Evolutionary conservation across 257 asterid genomes (phyloP).

Genomic region (Jacaranda mimosifolia): DNA sequence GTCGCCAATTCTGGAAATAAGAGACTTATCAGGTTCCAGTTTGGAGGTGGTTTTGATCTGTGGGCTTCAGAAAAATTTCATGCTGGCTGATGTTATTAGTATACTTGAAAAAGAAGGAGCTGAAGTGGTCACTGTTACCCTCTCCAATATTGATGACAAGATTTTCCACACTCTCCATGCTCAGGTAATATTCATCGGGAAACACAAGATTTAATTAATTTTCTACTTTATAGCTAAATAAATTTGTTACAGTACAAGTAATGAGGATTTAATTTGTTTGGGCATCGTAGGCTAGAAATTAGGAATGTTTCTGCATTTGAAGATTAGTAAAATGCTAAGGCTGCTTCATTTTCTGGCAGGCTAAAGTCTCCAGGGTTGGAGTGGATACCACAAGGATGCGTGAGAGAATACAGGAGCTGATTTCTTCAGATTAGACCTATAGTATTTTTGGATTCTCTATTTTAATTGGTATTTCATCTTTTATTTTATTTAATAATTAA

Average conservation of each 20-base stretch:
- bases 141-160: slow-evolving; percentile 28
- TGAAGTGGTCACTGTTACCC: slow-evolving; percentile 39
- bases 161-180: slow-evolving; percentile 48
- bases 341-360: slow-evolving; percentile 17
- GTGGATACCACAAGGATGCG: slow-evolving; percentile 26
- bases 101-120: slow-evolving; percentile 55
- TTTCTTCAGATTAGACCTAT: not conserved
- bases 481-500: not conserved
- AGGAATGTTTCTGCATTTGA: too few species aligned
- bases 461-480: not conserved
- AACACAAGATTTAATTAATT: too few species aligned
- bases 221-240: too few species aligned
- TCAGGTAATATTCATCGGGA: slow-evolving; percentile 40
- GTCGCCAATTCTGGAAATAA: slow-evolving; percentile 39
- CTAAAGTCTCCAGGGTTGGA: slow-evolving; percentile 27
- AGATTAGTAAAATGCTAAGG: too few species aligned
- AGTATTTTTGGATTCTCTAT: too few species aligned
- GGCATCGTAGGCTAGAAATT: too few species aligned
- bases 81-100: slow-evolving; percentile 34
- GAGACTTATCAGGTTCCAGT: slow-evolving; percentile 42
- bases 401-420: slow-evolving; percentile 28
- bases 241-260: too few species aligned
- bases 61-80: slow-evolving; percentile 38
- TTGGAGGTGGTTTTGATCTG: slow-evolving; percentile 50
- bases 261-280: too few species aligned